These are phyloP conservation scores for Pulveroboletus sp. DNA, from an alignment of 768 basidiomycete genomes.

Conservation along the genomic window DNA sequence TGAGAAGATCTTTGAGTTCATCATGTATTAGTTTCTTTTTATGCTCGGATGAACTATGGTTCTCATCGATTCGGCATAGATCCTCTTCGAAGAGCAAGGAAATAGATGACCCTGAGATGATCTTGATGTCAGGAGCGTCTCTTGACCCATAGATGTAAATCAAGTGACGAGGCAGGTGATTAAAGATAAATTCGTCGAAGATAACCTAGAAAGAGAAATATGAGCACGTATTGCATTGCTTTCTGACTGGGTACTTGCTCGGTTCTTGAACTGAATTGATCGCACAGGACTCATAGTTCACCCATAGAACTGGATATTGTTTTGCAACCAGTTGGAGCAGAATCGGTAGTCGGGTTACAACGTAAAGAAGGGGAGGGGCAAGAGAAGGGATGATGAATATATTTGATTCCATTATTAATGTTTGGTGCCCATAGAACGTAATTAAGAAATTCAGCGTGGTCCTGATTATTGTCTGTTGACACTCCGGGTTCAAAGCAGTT, in stretches of 20 bases:
- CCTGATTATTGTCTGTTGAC: not conserved
- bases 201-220: not conserved
- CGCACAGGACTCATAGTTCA: not conserved
- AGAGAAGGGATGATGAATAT: too few relatives aligned
- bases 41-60: not conserved
- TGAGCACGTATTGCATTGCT: too few relatives aligned
- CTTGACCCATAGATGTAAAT: not conserved
- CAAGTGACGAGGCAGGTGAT: not conserved
- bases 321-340: not conserved
- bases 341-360: not conserved
- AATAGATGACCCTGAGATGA: not conserved
- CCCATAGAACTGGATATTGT: not conserved
- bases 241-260: not conserved
- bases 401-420: not conserved
- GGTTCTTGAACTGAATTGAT: not conserved
- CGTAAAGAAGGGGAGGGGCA: too few relatives aligned
- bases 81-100: not conserved
- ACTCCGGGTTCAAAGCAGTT: not conserved
- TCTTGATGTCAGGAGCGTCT: not conserved
- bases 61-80: not conserved
- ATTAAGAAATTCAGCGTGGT: not conserved
- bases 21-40: not conserved
- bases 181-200: not conserved
- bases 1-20: conserved; percentile 1
- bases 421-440: not conserved